Evolutionary conservation across 1,284 basidiomycete genomes (phyloP).

Genomic region (Cryptococcus sp.): DNA sequence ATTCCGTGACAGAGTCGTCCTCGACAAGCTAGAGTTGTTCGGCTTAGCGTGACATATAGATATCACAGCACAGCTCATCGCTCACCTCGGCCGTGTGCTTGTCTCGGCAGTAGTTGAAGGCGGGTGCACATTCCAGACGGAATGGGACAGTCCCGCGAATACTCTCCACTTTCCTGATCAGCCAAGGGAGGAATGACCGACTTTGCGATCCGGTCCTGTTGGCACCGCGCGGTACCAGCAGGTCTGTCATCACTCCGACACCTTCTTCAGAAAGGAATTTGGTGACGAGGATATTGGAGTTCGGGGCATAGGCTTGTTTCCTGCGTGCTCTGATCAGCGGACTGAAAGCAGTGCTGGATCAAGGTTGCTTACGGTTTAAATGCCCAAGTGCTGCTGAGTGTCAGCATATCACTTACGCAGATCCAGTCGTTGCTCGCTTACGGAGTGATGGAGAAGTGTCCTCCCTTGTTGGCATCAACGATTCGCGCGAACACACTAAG

Average conservation of each 20-base stretch:
- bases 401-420: background rate
- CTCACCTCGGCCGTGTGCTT: conserved; percentile 64
- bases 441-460: conserved; percentile 84
- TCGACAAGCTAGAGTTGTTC: conserved; percentile 41
- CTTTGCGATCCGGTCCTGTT: conserved; percentile 37
- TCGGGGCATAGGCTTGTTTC: conserved; percentile 85
- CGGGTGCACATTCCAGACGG: conserved; percentile 82
- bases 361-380: conserved; percentile 34
- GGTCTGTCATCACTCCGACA: conserved; percentile 72
- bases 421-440: conserved; percentile 33
- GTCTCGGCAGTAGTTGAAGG: conserved; percentile 86
- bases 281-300: conserved; percentile 82
- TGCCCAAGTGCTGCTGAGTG: conserved; percentile 23
- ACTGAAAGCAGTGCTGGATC: background rate
- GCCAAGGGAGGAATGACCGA: conserved; percentile 66
- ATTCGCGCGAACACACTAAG: conserved; percentile 70
- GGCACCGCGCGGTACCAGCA: conserved; percentile 48
- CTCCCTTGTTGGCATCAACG: conserved; percentile 65
- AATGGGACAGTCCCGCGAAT: conserved; percentile 76
- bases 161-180: conserved; percentile 81
- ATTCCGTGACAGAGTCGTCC: conserved; percentile 56
- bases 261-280: conserved; percentile 82
- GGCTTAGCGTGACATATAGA: background rate
- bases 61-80: background rate
- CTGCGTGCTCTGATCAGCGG: conserved; percentile 30